A percentile compares a stretch with the other conserved stretches of the same genome.
Evolutionary conservation across 257 asterid genomes (phyloP).

Genomic region (Capsicum rhomboideum): DNA sequence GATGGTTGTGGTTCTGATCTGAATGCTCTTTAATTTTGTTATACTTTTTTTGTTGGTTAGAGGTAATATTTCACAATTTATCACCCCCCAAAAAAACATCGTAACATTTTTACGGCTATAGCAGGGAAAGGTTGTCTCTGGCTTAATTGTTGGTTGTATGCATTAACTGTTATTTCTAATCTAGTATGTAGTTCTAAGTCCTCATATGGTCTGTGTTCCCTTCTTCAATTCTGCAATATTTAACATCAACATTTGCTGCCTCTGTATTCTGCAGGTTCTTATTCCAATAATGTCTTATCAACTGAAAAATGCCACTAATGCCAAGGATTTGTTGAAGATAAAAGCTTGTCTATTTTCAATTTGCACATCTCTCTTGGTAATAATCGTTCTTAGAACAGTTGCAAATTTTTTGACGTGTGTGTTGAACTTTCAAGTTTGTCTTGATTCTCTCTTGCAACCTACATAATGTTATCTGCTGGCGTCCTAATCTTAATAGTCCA

Average conservation of each 20-base stretch:
- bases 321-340: conserved; percentile 43
- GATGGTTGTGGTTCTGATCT: neutral
- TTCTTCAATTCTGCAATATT: neutral
- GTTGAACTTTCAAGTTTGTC: neutral
- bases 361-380: conserved; percentile 80
- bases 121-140: neutral
- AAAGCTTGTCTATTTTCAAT: conserved; percentile 72
- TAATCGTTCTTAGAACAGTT: conserved; percentile 3
- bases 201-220: neutral
- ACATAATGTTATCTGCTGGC: neutral
- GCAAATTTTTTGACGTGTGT: neutral
- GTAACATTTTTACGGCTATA: neutral
- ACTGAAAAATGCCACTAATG: conserved; percentile 46
- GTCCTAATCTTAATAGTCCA: neutral
- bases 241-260: conserved; percentile 4
- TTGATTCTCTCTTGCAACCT: neutral
- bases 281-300: conserved; percentile 53
- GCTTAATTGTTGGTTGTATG: neutral
- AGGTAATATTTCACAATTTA: neutral
- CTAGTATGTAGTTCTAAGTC: neutral
- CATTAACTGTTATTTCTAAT: neutral
- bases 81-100: neutral
- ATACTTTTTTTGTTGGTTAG: no score
- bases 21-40: neutral
- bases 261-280: conserved; percentile 55